Evolutionary conservation across 352 stramenopile genomes (phyloP), one percentile per base, ranked within the genome.

Genomic region (Hyaloperonospora arabidopsidis): DNA sequence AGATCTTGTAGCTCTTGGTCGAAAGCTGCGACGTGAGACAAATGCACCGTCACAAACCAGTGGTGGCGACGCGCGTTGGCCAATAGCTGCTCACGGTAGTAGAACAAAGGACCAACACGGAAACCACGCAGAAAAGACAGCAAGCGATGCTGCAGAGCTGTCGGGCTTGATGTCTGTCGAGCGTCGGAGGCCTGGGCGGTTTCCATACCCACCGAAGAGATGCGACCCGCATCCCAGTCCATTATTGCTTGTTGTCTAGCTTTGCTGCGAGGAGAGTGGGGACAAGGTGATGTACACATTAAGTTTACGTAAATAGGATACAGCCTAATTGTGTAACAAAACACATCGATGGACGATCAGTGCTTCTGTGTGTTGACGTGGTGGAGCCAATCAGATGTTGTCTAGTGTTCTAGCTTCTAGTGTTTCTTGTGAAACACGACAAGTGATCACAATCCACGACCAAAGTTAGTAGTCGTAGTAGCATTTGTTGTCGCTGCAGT

Each of bases 61-160:
- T 78, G 65, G 18, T 65, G 62, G 46, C 87, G 86, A 1, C 87
- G 82, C 44, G 84, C 92, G 50, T 94, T 88, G 40, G 80, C 74
- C 25, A 96, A 61, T 14, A 96, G 79, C 69, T 95, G 81, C 61
- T 96, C 83, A 51, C 89, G 82, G 63, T 97, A 97, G 61, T 80
- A 84, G 60, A 95, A 96, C 22, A 94, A 68, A 32, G 83, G 75
- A 0, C 86, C 89, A 7, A 93, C 68, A 32, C 84, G 79, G 61
- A 95, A 97, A 44, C 80, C 87, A 41, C 88, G 85, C 47, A 97
- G 72, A 54, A 97, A 97, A 15, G 82, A 68, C n/a, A 81, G 63
- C 32, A 89, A 53, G 13, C 82, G 77, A 25, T 67, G 68, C 57
- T 89, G 80, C 47, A 92, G 61, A 7, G 76, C 78, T 12, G 76